These are phyloP conservation scores for Scheffersomyces ergatensis DNA, from an alignment of 805 yeast species.

Conservation along the genomic window DNA sequence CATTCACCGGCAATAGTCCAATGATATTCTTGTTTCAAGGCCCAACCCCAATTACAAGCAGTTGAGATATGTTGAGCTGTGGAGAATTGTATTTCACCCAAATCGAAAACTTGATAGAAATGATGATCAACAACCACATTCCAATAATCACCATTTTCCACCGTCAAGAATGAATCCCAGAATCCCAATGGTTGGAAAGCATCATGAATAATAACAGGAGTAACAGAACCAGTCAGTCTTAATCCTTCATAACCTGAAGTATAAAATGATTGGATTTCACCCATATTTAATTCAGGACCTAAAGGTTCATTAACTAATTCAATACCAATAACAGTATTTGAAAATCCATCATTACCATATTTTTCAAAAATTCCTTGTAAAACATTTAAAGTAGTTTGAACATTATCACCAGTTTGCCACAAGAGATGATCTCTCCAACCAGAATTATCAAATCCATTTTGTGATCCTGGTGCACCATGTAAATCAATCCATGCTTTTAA, in stretches of 20 bases:
- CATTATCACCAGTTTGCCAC: slow-evolving; percentile 58
- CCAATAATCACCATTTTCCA: slow-evolving; percentile 38
- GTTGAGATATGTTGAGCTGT: slow-evolving; percentile 59
- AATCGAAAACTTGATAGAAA: slow-evolving; percentile 81
- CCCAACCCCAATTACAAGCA: slow-evolving; percentile 30
- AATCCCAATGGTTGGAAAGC: slow-evolving; percentile 63
- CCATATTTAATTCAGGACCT: slow-evolving; percentile 64
- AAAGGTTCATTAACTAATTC: slow-evolving; percentile 89
- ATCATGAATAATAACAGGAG: slow-evolving; percentile 74
- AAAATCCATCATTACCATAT: slow-evolving; percentile 60
- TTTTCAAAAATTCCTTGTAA: slow-evolving; percentile 53
- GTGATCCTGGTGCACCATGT: slow-evolving; percentile 97
- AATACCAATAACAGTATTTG: slow-evolving; percentile 77
- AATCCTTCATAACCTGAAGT: slow-evolving; percentile 60
- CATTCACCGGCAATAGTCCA: slow-evolving; percentile 87
- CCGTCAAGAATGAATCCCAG: slow-evolving; percentile 59
- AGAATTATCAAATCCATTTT: slow-evolving; percentile 93
- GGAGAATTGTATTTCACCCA: slow-evolving; percentile 54
- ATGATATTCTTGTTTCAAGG: slow-evolving; percentile 50
- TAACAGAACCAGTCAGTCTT: slow-evolving; percentile 50
- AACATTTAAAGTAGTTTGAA: slow-evolving; percentile 53
- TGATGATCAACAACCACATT: slow-evolving; percentile 84
- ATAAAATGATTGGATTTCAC: slow-evolving; percentile 58
- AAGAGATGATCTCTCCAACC: slow-evolving; percentile 66
- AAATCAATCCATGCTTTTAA: slow-evolving; percentile 86